phyloP scores from a whole-genome alignment of 257 asterid genomes.

The Fraxinus excelsior region DNA sequence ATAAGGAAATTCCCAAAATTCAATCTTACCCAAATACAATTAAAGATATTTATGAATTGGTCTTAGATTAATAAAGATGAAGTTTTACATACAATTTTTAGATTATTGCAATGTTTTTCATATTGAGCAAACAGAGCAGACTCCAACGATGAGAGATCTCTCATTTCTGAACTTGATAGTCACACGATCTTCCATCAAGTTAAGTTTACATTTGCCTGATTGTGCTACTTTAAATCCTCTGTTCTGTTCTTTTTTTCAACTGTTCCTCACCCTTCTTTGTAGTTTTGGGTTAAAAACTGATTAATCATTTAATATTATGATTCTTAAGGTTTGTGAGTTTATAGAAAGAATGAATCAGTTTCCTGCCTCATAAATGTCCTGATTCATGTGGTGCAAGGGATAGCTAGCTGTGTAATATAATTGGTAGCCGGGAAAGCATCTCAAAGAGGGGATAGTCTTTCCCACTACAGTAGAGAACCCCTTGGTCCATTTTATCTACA shows the following conservation, averaged over 20 bases:
- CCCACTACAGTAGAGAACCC: background rate
- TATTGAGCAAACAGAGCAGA: background rate
- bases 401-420: background rate
- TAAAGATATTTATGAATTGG: background rate
- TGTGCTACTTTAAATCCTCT: background rate
- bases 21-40: background rate
- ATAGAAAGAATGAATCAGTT: background rate
- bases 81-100: background rate
- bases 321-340: background rate
- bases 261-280: background rate
- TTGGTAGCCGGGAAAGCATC: background rate
- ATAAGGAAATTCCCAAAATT: background rate
- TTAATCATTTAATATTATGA: background rate
- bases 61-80: background rate
- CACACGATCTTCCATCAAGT: background rate
- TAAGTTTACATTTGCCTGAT: background rate
- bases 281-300: background rate
- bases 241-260: background rate
- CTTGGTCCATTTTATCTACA: background rate
- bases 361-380: background rate
- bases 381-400: background rate
- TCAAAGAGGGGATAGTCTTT: background rate
- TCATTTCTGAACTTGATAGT: background rate
- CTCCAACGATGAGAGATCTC: background rate
- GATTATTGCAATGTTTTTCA: background rate